Conservation (phyloP, 768 basidiomycete species). For the Boletus reticuloceps region DNA sequence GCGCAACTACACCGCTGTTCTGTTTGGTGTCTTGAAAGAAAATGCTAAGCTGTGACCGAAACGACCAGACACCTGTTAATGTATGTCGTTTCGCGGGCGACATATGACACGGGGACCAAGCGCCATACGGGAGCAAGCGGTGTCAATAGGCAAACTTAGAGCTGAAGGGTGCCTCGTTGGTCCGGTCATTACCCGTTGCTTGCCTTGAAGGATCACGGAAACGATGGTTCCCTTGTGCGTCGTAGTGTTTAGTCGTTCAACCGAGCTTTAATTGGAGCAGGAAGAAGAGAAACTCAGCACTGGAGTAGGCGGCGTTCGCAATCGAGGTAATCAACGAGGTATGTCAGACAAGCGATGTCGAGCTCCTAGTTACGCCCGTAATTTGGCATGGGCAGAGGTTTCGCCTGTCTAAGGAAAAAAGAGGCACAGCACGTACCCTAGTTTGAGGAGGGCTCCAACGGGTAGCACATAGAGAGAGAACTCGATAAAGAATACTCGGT, state of each 20-base stretch:
- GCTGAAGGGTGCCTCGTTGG: not conserved
- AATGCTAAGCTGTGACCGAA: not conserved
- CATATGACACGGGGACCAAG: not conserved
- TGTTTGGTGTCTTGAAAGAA: not conserved
- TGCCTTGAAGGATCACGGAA: not conserved
- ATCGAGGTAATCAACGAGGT: not conserved
- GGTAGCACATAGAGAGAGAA: not conserved
- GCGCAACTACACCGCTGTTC: not conserved
- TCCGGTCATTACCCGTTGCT: not conserved
- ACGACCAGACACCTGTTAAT: not conserved
- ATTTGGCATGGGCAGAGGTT: not conserved
- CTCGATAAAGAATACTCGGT: conserved; percentile 7
- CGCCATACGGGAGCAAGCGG: not conserved
- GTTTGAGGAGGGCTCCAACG: not conserved
- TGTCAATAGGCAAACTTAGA: not conserved
- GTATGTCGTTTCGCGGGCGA: not conserved
- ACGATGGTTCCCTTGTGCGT: not conserved
- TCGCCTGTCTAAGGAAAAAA: not conserved
- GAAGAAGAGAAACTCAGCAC: not conserved
- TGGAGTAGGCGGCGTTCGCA: not conserved
- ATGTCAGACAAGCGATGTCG: conserved; percentile 16
- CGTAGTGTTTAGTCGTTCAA: not conserved
- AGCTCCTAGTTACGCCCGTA: not conserved
- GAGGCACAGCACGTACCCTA: not conserved
- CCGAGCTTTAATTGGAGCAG: not conserved